phyloP scores from a whole-genome alignment of 2,329 filamentous ascomycete genomes.

The Fusarium pilosicola region DNA sequence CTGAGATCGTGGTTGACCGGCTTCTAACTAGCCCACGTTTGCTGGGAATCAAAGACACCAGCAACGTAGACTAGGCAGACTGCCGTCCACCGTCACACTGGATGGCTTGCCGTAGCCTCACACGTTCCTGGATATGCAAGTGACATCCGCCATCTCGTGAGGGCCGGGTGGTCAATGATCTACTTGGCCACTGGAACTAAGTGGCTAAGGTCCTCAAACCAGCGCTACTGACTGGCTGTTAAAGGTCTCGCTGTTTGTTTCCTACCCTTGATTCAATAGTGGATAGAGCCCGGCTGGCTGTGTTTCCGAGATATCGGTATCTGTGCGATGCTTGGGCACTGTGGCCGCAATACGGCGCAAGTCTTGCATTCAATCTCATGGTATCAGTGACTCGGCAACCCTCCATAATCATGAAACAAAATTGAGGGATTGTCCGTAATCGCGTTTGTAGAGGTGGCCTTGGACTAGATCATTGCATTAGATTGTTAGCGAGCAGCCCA shows the following conservation, averaged over 20 bases:
- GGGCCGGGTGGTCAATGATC: slow-evolving; percentile 33
- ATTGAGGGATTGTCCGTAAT: not conserved
- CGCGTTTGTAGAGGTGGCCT: not conserved
- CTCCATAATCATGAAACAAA: slow-evolving; percentile 2
- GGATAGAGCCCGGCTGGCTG: slow-evolving; percentile 40
- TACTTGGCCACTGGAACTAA: slow-evolving; percentile 29
- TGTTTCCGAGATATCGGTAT: slow-evolving; percentile 45
- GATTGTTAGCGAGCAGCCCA: slow-evolving; percentile 1
- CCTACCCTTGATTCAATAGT: slow-evolving; percentile 32
- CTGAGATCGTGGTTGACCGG: slow-evolving; percentile 42
- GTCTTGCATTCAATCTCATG: slow-evolving; percentile 1
- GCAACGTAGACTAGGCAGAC: slow-evolving; percentile 40
- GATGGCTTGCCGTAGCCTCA: slow-evolving; percentile 47
- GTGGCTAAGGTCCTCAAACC: slow-evolving; percentile 23
- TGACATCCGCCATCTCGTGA: slow-evolving; percentile 44
- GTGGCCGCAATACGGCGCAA: slow-evolving; percentile 1
- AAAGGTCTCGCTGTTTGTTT: slow-evolving; percentile 21
- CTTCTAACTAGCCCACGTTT: slow-evolving; percentile 38
- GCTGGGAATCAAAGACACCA: slow-evolving; percentile 42
- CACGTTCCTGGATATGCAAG: slow-evolving; percentile 47
- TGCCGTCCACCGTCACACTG: slow-evolving; percentile 41
- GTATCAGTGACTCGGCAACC: slow-evolving; percentile 3
- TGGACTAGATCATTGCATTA: not conserved
- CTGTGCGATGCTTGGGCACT: slow-evolving; percentile 26
- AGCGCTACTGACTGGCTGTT: slow-evolving; percentile 33